A percentile compares a stretch with the other conserved stretches of the same genome.
Evolutionary conservation across 2,329 filamentous ascomycete genomes (phyloP).

Genomic region (Chalara sp.): DNA sequence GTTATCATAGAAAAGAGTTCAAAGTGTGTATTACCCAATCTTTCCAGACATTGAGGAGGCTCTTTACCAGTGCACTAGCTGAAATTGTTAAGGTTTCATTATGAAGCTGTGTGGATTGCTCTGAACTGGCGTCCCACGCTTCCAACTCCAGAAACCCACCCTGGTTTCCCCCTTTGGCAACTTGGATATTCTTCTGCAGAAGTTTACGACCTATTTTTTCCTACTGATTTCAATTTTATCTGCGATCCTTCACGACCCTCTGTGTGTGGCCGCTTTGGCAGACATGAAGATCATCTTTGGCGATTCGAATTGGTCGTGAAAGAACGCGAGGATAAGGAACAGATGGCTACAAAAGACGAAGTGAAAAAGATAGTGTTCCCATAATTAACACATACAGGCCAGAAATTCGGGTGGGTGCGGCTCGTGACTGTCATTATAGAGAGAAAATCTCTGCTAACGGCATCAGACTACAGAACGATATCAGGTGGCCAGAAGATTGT

Average conservation of each 20-base stretch:
- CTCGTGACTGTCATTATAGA: slow-evolving; percentile 3
- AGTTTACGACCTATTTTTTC: slow-evolving; percentile 43
- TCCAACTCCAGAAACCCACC: slow-evolving; percentile 39
- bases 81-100: slow-evolving; percentile 1
- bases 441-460: background rate
- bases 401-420: background rate
- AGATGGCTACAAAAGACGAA: slow-evolving; percentile 22
- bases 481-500: slow-evolving; percentile 37
- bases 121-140: slow-evolving; percentile 36
- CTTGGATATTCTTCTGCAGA: slow-evolving; percentile 37
- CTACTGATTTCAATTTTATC: slow-evolving; percentile 36
- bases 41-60: background rate
- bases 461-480: slow-evolving; percentile 16
- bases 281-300: slow-evolving; percentile 23
- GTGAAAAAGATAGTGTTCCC: slow-evolving; percentile 23
- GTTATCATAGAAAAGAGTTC: slow-evolving; percentile 30
- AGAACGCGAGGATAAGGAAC: slow-evolving; percentile 22
- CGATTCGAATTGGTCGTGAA: slow-evolving; percentile 30
- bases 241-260: slow-evolving; percentile 35
- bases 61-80: too few relatives aligned
- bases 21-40: slow-evolving; percentile 4
- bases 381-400: slow-evolving; percentile 23
- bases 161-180: slow-evolving; percentile 40
- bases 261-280: slow-evolving; percentile 32
- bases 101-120: slow-evolving; percentile 35